Conservation (phyloP, 352 stramenopile species). For the Phytophthora colocasiae region DNA sequence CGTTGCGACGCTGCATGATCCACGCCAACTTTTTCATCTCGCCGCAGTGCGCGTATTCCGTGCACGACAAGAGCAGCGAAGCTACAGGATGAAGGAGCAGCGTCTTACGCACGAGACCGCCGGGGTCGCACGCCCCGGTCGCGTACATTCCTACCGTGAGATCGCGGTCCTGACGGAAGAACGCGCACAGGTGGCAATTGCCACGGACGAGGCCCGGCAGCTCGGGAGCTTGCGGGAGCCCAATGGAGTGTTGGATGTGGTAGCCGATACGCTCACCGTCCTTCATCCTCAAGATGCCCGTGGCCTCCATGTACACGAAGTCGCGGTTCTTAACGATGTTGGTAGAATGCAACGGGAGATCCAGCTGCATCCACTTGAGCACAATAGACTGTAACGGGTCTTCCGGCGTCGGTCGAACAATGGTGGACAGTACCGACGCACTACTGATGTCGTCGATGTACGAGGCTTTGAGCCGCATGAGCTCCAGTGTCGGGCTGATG, state of each 20-base stretch:
- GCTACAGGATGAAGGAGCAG: constrained; percentile 30
- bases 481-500: constrained; percentile 37
- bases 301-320: constrained; percentile 48
- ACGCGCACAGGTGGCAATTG: constrained; percentile 38
- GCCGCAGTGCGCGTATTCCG: constrained; percentile 38
- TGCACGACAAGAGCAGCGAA: constrained; percentile 34
- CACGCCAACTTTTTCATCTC: constrained; percentile 50
- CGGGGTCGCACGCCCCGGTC: constrained; percentile 33
- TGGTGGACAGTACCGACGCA: constrained; percentile 28
- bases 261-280: constrained; percentile 40
- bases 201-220: constrained; percentile 32
- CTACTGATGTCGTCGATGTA: constrained; percentile 46
- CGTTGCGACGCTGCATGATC: constrained; percentile 41
- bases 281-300: constrained; percentile 27
- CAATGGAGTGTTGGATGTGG: constrained; percentile 38
- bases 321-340: constrained; percentile 54
- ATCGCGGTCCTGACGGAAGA: constrained; percentile 41
- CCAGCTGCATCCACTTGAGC: constrained; percentile 47
- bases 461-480: constrained; percentile 44
- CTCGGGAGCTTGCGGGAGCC: constrained; percentile 24
- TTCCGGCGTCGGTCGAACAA: constrained; percentile 35
- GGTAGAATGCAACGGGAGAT: constrained; percentile 41
- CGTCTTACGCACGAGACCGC: constrained; percentile 29
- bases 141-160: constrained; percentile 38
- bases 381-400: constrained; percentile 43